Evolutionary conservation across 192 early-diverging fungal species (phyloP).

Genomic region (Geranomyces variabilis): DNA sequence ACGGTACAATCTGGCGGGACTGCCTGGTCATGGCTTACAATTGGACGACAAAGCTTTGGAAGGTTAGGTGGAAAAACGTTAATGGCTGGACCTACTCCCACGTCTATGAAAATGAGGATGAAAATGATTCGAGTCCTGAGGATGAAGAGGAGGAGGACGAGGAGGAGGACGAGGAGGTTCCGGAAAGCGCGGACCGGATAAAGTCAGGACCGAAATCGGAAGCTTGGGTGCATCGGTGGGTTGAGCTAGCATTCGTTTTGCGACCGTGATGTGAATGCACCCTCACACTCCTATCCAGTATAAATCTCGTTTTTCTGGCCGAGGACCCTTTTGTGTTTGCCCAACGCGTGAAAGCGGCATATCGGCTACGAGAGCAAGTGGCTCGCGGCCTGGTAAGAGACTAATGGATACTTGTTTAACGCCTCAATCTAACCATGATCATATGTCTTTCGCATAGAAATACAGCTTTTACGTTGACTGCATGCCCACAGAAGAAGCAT

Average conservation of each 20-base stretch:
- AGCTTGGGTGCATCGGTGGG: constrained; percentile 55
- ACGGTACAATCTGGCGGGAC: constrained; percentile 46
- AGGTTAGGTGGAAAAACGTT: constrained; percentile 44
- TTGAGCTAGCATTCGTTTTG: constrained; percentile 7
- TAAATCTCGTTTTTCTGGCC: constrained; percentile 56
- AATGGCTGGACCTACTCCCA: constrained; percentile 46
- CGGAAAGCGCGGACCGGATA: constrained; percentile 17
- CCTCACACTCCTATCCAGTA: constrained; percentile 21
- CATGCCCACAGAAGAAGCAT: constrained; percentile 51
- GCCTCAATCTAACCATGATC: neutral
- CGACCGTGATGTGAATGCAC: neutral
- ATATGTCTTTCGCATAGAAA: constrained; percentile 26
- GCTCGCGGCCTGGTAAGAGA: constrained; percentile 43
- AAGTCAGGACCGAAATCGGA: constrained; percentile 35
- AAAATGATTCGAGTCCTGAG: constrained; percentile 23
- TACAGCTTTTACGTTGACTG: constrained; percentile 57
- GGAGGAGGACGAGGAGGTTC: constrained; percentile 14
- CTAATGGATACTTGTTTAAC: neutral
- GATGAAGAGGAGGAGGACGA: constrained; percentile 22
- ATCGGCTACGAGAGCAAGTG: constrained; percentile 37
- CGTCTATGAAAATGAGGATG: constrained; percentile 25
- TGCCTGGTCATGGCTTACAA: constrained; percentile 52
- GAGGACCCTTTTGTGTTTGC: constrained; percentile 58
- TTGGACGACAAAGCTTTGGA: constrained; percentile 41
- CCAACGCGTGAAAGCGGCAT: constrained; percentile 46